Base-by-base conservation (phyloP, 345 rosid genomes). In the Trapa incisa region DNA sequence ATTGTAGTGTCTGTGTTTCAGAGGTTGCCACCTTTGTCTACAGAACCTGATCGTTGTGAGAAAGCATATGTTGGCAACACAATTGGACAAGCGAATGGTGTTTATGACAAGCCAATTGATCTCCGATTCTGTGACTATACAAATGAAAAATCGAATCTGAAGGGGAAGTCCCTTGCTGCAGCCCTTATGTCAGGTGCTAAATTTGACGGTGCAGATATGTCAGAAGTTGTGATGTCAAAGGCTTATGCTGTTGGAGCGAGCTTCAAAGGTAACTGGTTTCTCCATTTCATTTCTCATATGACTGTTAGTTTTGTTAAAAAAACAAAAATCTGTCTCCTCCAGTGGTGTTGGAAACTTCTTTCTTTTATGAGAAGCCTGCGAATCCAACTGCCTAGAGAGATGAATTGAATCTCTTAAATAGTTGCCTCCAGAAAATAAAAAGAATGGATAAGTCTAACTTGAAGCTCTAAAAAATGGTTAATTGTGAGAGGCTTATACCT, bases 191-290 rank as follows among this genome's bases (percentile, higher is more conserved):
- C 97, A 1, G 94, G 72, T 16, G 97, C 98, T 73, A 93, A 93
- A 81, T 93, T 93, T 66, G 98, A 93, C 76, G 98, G 97, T 65
- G 98, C 98, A 2, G 96, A 93, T 71, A 93, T 90, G 97, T 37
- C 97, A 14, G 98, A 90, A 76, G 98, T 87, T 7, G 89, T 93
- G n/a, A 93, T 93, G 97, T 93, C 97, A 17, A 93, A 93, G 81
- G 98, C 98, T 65, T 90, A 87, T 65, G 98, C 98, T 53, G 98
- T 82, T 6, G 97, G 87, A 78, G 98, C 97, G 67, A 93, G 98
- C 84, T 93, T 93, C 78, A 86, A 87, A 69, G 97, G 98, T 90
- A 78, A 82, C 70, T 60, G 65, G 33, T 53, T 67, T 4, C 39
- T 45, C 52, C 37, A 12, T 69, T 42, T 38, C 33, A 1, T 33